These are phyloP conservation scores for Laguncularia racemosa DNA, from an alignment of 345 rosid species.

Conservation along the genomic window DNA sequence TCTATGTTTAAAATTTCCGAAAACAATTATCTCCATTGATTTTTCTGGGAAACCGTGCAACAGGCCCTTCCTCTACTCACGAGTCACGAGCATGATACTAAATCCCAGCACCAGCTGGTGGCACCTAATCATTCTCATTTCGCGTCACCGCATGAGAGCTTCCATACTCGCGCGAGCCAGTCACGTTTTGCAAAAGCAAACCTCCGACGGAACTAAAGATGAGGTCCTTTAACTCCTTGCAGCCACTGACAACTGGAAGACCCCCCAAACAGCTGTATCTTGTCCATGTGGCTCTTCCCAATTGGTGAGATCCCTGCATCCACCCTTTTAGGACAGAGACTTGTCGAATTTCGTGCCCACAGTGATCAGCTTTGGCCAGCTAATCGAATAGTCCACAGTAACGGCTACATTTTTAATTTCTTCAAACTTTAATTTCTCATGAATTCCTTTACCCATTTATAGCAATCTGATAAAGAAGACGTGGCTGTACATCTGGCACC, in stretches of 20 bases:
- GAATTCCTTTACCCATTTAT: neutral
- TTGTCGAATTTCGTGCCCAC: neutral
- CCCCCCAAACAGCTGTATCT: constrained; percentile 5
- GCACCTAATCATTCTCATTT: too few species aligned
- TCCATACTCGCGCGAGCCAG: too few species aligned
- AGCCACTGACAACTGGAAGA: constrained; percentile 1
- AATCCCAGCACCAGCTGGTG: too few species aligned
- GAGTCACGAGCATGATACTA: too few species aligned
- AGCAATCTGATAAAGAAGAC: constrained; percentile 1
- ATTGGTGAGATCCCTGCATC: neutral
- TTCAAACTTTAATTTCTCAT: too few species aligned
- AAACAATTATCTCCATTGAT: too few species aligned
- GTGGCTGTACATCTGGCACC: constrained; percentile 21
- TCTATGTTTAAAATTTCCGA: too few species aligned
- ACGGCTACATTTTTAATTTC: constrained; percentile 10
- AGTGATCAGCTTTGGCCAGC: constrained; percentile 12
- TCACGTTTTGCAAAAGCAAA: too few species aligned
- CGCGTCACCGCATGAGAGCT: neutral
- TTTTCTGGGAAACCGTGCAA: too few species aligned
- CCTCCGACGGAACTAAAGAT: constrained; percentile 2
- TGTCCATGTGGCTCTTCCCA: neutral
- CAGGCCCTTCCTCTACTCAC: too few species aligned
- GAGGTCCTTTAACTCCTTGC: constrained; percentile 8
- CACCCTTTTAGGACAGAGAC: neutral
- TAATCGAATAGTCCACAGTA: constrained; percentile 7